Evolutionary conservation across 129 eudicot genomes (phyloP), one percentile per base, ranked within the genome.

Genomic region (Centaurea solstitialis): DNA sequence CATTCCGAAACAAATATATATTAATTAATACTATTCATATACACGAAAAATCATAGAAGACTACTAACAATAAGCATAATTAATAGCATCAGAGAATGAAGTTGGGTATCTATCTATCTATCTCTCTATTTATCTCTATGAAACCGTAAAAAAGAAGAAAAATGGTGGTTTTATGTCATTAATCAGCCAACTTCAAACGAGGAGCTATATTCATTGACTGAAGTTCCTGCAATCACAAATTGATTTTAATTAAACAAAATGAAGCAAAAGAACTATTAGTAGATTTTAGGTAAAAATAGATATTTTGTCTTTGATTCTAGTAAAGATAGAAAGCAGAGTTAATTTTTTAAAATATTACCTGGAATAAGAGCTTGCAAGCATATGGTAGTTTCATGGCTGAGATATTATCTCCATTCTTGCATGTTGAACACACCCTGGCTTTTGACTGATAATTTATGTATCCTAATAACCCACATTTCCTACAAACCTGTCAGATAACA

Each of bases 291-390:
- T 41, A 70, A 33, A 10, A 41, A 13, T 24, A 3, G 17, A 33
- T 22, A 68, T 24, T 28, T 30, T 26, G 37, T 33, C 37, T 33
- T 33, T 33, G 37, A 33, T 33, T 33, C 4, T 3, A 33, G 4
- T 33, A 33, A 33, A 33, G 37, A 33, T 33, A 0, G 30, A 26
- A 26, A 26, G 30, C 30, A 26, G n/a, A 26, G 30, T 26, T 0
- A 0, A 33, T 33, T 30, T 30, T 30, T 30, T 30, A 57, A 9
- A 9, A 50, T 57, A 26, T 87, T 89, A 94, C 99, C 97, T 94
- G 99, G 80, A 95, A 84, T 78, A 95, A 85, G 74, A 95, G 98
- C 87, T 95, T 95, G 99, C 99, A 95, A 53, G 99, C 99, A 88
- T 95, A 95, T 57, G 99, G 99, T 76, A 95, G 71, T 76, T 95